Evolutionary conservation across 1,284 basidiomycete species (phyloP).

Genomic region (Ustilago shanxiensis): DNA sequence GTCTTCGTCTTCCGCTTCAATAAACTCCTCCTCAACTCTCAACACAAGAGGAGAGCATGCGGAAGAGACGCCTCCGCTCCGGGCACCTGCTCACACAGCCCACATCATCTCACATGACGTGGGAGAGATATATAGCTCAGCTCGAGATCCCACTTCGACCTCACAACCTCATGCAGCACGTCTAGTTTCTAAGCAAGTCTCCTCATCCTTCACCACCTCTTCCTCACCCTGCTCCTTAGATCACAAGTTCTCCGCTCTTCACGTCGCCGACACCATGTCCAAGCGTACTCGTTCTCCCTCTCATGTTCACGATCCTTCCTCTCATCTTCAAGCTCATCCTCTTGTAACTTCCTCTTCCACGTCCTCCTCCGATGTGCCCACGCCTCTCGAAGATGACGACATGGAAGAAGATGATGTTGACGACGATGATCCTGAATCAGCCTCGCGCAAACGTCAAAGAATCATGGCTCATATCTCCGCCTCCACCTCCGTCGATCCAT

Average conservation of each 20-base stretch:
- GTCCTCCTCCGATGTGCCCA: neutral
- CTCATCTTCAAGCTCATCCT: neutral
- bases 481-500: conserved; percentile 26
- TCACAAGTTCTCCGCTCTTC: neutral
- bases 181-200: neutral
- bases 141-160: neutral
- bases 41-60: neutral
- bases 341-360: neutral
- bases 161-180: neutral
- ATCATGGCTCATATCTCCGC: conserved; percentile 27
- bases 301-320: neutral
- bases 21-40: too few species aligned
- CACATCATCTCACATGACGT: neutral
- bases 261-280: conserved; percentile 15
- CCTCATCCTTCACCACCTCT: neutral
- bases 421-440: conserved; percentile 2
- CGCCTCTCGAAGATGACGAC: neutral
- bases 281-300: conserved; percentile 11
- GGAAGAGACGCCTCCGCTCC: neutral
- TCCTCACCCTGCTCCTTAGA: neutral
- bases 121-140: neutral
- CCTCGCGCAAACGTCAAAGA: conserved; percentile 15
- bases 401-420: neutral
- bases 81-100: neutral
- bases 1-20: neutral